These are phyloP conservation scores for Metschnikowia proteae DNA, from an alignment of 805 yeast species.

Conservation along the genomic window DNA sequence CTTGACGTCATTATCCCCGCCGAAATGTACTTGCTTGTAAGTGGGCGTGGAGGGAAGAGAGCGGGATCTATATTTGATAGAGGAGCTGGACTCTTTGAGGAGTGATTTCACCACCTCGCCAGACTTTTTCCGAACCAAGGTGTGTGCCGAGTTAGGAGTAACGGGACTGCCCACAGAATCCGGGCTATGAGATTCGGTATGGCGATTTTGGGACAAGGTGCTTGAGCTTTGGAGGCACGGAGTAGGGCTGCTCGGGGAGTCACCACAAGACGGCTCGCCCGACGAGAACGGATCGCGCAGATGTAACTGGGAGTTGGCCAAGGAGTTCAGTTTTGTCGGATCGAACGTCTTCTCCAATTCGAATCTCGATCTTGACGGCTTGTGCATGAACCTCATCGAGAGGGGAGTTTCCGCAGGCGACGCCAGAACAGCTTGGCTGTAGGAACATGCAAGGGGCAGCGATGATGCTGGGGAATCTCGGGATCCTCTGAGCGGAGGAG, in stretches of 20 bases:
- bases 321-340: slow-evolving; percentile 27
- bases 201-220: neutral
- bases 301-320: slow-evolving; percentile 19
- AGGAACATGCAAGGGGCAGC: neutral
- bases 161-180: neutral
- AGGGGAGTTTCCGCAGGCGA: slow-evolving; percentile 19
- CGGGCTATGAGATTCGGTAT: neutral
- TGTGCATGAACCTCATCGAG: slow-evolving; percentile 37
- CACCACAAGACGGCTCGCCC: slow-evolving; percentile 1
- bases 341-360: slow-evolving; percentile 28
- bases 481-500: neutral
- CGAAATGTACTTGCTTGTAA: slow-evolving; percentile 76
- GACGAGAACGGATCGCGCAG: slow-evolving; percentile 3
- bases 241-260: neutral
- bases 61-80: slow-evolving; percentile 24
- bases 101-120: slow-evolving; percentile 61
- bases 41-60: slow-evolving; percentile 52
- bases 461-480: neutral
- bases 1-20: slow-evolving; percentile 59
- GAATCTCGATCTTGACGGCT: slow-evolving; percentile 34
- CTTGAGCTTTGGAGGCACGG: neutral
- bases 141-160: neutral
- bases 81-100: slow-evolving; percentile 46
- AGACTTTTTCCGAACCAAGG: slow-evolving; percentile 70
- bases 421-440: neutral